A percentile compares a stretch with the other conserved stretches of the same genome.
Conservation (phyloP, 1,284 basidiomycete species). For the Butyriboletus appendiculatus region DNA sequence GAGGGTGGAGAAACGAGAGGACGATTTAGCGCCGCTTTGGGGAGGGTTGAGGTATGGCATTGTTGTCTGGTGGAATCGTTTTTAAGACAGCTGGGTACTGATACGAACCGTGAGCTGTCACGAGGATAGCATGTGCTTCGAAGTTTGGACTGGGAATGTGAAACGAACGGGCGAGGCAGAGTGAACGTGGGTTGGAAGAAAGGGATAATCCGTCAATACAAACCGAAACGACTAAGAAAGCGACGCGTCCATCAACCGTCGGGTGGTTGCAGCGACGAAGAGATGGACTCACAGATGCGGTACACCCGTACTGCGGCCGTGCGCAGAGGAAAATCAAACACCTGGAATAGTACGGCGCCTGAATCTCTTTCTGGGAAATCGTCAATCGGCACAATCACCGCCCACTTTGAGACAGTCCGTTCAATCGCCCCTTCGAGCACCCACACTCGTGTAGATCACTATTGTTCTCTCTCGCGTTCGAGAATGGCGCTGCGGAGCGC, state of each 20-base stretch:
- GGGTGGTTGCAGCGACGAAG: not conserved
- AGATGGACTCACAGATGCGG: no score
- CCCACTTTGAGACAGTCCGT: no score
- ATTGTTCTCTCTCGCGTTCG: not conserved
- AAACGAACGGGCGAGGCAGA: conserved; percentile 1
- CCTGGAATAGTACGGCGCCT: no score
- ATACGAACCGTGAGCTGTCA: not conserved
- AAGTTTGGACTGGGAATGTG: not conserved
- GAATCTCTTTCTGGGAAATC: not conserved
- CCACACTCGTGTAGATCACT: not conserved
- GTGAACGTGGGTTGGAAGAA: not conserved
- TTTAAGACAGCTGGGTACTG: not conserved
- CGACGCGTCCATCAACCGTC: not conserved
- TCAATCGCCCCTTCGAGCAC: not conserved
- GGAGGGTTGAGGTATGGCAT: conserved; percentile 13
- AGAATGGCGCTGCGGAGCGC: not conserved
- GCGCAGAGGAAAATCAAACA: no score
- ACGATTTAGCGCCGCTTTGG: conserved; percentile 14
- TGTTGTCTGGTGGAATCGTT: not conserved
- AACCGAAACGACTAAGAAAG: not conserved
- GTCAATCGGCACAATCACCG: no score
- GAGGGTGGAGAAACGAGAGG: conserved; percentile 60
- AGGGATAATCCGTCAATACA: not conserved
- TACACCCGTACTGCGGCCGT: no score
- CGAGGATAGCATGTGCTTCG: not conserved